Percentiles rank a stretch among this genome's conserved stretches.
Evolutionary conservation across 1,284 basidiomycete species (phyloP).

Genomic region (Ganoderma multipileum): DNA sequence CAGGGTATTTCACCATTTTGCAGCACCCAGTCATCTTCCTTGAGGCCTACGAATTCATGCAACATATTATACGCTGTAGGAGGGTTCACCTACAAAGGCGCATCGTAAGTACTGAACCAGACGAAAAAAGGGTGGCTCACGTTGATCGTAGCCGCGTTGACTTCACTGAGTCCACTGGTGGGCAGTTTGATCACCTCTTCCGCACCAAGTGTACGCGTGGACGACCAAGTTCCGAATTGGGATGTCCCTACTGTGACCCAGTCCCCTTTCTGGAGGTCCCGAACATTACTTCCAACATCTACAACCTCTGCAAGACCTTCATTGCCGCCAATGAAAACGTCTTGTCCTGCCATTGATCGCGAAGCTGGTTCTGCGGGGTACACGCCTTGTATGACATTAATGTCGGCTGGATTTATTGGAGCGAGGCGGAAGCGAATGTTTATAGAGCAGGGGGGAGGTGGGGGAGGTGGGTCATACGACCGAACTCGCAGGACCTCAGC

Average conservation of each 20-base stretch:
- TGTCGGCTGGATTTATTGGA: constrained; percentile 82
- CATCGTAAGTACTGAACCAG: neutral
- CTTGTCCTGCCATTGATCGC: constrained; percentile 41
- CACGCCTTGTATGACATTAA: constrained; percentile 84
- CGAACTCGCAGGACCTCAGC: constrained; percentile 59
- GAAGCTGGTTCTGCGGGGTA: constrained; percentile 71
- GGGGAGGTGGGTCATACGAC: constrained; percentile 59
- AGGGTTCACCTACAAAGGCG: constrained; percentile 73
- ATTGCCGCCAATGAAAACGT: constrained; percentile 76
- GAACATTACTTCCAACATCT: constrained; percentile 61
- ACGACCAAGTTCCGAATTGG: constrained; percentile 83
- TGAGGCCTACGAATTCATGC: constrained; percentile 67
- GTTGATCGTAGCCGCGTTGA: constrained; percentile 77
- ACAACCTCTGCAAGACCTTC: constrained; percentile 79
- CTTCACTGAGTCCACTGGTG: constrained; percentile 55
- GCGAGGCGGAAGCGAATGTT: constrained; percentile 78
- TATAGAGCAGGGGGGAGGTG: constrained; percentile 60
- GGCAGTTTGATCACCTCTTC: constrained; percentile 71
- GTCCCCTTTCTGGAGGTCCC: constrained; percentile 62
- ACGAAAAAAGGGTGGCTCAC: constrained; percentile 44
- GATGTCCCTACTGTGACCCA: constrained; percentile 77
- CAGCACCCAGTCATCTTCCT: constrained; percentile 76
- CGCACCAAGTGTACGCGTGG: constrained; percentile 58
- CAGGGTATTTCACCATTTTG: constrained; percentile 67
- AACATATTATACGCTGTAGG: constrained; percentile 86